phyloP scores from a whole-genome alignment of 768 basidiomycete genomes.

The Clathrus columnatus region DNA sequence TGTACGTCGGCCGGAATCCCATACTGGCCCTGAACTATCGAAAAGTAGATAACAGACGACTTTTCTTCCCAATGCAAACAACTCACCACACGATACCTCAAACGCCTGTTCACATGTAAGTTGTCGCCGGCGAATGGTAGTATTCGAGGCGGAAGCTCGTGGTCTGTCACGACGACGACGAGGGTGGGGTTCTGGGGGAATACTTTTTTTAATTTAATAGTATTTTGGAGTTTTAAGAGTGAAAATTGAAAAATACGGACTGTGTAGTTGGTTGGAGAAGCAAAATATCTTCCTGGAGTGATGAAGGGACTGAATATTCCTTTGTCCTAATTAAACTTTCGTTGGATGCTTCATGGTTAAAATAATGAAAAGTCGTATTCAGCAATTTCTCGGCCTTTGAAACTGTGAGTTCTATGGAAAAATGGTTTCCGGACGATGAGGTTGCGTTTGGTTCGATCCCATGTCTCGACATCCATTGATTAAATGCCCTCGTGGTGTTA shows the following conservation, averaged over 20 bases:
- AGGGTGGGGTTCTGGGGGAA: background rate
- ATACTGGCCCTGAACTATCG: constrained; percentile 24
- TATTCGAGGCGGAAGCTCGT: constrained; percentile 21
- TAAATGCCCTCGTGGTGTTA: constrained; percentile 7
- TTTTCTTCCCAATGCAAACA: too few relatives aligned
- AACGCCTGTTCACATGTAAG: background rate
- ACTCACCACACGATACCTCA: constrained; percentile 21
- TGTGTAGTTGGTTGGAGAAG: constrained; percentile 25
- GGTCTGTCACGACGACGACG: constrained; percentile 18
- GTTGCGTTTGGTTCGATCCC: background rate
- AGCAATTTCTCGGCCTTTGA: constrained; percentile 28
- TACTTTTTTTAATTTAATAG: background rate
- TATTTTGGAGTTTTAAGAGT: background rate
- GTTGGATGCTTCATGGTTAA: constrained; percentile 24
- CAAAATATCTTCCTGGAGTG: constrained; percentile 23
- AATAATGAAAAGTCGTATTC: constrained; percentile 26
- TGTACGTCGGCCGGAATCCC: constrained; percentile 28
- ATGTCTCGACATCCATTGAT: constrained; percentile 3
- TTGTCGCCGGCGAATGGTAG: background rate
- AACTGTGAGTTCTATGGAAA: constrained; percentile 25
- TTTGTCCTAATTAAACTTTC: constrained; percentile 23
- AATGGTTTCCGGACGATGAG: too few relatives aligned
- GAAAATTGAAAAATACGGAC: constrained; percentile 11
- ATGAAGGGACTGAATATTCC: too few relatives aligned
- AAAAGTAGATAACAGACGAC: background rate